Evolutionary conservation across 116 monocot genomes (phyloP), one percentile per base, ranked within the genome.

Genomic region (Trichopus zeylanicus): DNA sequence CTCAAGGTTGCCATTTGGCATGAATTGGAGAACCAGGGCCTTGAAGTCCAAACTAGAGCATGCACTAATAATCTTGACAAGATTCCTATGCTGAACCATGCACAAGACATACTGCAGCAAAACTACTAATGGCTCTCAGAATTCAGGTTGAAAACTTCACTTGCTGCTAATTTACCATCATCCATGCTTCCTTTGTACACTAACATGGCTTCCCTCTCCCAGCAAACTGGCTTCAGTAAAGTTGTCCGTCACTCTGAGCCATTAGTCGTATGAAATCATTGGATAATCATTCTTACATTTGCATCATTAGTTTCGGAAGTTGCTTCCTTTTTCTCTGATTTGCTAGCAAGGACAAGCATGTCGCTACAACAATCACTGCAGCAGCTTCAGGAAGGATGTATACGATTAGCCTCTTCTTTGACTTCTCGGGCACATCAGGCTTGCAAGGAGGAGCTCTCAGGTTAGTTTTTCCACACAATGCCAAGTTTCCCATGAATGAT

Each of bases 1-100:
- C 30, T 72, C 65, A 1, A 72, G 59, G 65, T 57, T 60, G 0
- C 72, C 72, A 46, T 66, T 65, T 2, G 72, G 72, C 65, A 72
- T 65, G 35, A 51, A 72, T 31, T 66, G 59, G 27, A 72, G 64
- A 15, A 72, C 39, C n/a, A 73, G 37, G 2, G 73, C 73, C 20
- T 57, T 73, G 46, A 73, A 73, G 3, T 73, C 61, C 16, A 73
- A 24, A 38, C 67, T 73, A 13, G 73, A 73, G 33, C 60, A 61
- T 9, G 60, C 34, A 21, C 54, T 60, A 3, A 67, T 53, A 1
- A 73, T 53, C 30, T 46, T 66, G 9, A 73, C 60, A 7, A 73
- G 42, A 32, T 73, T 73, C 16, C 73, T 59, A 27, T 73, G 73
- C 5, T 55, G 48, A 23, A 55, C 46, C 55, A 54, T 60, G 29